A percentile compares a stretch with the other conserved stretches of the same genome.
phyloP scores from a whole-genome alignment of 257 asterid genomes.

The Fraxinus quadrangulata region DNA sequence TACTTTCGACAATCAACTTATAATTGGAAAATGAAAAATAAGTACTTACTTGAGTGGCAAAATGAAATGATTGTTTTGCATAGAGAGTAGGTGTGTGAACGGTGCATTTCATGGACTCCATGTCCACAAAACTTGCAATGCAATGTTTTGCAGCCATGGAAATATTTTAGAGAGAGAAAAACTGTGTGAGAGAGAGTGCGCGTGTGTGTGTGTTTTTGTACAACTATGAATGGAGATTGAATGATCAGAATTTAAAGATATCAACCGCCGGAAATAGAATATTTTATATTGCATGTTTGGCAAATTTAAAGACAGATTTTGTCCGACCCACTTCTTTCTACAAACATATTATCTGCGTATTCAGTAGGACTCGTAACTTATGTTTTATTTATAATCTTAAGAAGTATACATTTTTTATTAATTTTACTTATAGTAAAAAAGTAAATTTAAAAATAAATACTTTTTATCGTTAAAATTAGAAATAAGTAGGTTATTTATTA shows the following conservation, averaged over 20 bases:
- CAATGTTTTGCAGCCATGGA: slow-evolving; percentile 44
- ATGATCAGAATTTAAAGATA: background rate
- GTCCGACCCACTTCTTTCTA: no score
- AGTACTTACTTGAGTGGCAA: slow-evolving; percentile 42
- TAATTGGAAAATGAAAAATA: background rate
- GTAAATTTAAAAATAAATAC: no score
- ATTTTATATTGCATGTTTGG: background rate
- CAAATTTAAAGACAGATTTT: no score
- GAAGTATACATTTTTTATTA: no score
- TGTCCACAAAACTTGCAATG: slow-evolving; percentile 46
- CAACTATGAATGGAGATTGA: background rate
- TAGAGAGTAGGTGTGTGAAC: slow-evolving; percentile 37
- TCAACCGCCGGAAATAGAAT: background rate
- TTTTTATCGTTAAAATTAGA: no score
- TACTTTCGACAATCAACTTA: background rate
- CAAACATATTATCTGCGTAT: no score
- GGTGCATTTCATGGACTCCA: slow-evolving; percentile 43
- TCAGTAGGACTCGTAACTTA: no score
- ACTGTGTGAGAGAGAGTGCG: slow-evolving; percentile 4
- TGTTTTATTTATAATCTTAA: no score
- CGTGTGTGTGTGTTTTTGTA: background rate
- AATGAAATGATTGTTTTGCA: slow-evolving; percentile 43
- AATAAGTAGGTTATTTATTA: background rate
- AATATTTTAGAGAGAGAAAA: background rate
- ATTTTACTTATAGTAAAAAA: no score